Evolutionary conservation across 148 eudicot genomes (phyloP), one percentile per base, ranked within the genome.

Genomic region (Cornus controversa): DNA sequence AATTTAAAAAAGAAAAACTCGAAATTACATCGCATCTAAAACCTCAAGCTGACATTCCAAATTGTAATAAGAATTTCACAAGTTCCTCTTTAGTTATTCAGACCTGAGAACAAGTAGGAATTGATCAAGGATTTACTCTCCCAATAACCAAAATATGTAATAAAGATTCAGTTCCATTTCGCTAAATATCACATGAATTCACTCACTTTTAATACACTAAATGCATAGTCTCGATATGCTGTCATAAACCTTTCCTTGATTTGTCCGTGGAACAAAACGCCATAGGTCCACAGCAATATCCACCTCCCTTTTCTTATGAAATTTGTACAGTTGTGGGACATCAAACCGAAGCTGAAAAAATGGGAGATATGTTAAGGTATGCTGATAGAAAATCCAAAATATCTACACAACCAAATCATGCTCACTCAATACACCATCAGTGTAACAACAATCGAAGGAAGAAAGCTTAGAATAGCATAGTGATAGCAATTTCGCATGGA

Each of bases 221-320:
- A 13, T 24, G 36, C 9, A 75, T 34, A 10, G 34, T 24, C 77
- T 36, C 37, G 15, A 63, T 15, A 23, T 16, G 66, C 8, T 15
- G 70, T 34, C 42, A 75, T 13, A 16, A 75, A 53, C 16, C 68
- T 58, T 34, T 53, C 65, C 75, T 75, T 70, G 66, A 16, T n/a
- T 70, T 71, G 40, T 70, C 75, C 71, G 75, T 0, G 99, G 98
- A 62, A 91, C 93, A 82, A 96, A 96, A 37, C 99, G 92, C 99
- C 99, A 96, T 26, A 96, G 91, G 81, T 96, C 99, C 53, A 96
- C 99, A 13, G 98, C 97, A 66, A 96, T 88, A 70, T 96, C 98
- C 28, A 96, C 98, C 83, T 93, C 98, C 86, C 89, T 96, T 88
- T 90, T 91, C 97, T 91, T 93, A 82, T 96, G 99, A 81, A 93